Percentiles rank a stretch among this genome's conserved stretches.
These are phyloP conservation scores for Cucurbita moschata DNA, from an alignment of 306 rosid species.

Conservation along the genomic window DNA sequence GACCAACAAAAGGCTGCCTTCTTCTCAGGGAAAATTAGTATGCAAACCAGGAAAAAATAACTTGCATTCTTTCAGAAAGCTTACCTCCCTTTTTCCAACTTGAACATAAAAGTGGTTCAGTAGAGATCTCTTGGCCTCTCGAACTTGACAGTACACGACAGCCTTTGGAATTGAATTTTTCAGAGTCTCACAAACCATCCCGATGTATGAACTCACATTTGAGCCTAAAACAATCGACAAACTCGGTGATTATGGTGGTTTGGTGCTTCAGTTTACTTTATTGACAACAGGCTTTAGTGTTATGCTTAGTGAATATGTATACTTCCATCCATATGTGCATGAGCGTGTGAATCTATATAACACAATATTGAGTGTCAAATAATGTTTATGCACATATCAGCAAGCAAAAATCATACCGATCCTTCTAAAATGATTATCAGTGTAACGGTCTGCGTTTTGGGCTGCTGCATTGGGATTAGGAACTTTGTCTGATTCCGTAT, in stretches of 20 bases:
- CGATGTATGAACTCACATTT: conserved; percentile 74
- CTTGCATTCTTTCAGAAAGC: neutral
- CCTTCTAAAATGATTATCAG: conserved; percentile 71
- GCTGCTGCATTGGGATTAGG: conserved; percentile 30
- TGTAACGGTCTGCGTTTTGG: conserved; percentile 34
- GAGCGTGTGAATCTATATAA: neutral
- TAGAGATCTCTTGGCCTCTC: conserved; percentile 94
- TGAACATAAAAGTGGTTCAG: conserved; percentile 66
- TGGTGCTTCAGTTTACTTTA: neutral
- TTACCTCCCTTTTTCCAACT: conserved; percentile 86
- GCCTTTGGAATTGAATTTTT: conserved; percentile 91
- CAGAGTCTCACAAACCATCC: conserved; percentile 75
- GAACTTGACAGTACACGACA: conserved; percentile 95
- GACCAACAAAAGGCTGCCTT: neutral
- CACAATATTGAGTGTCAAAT: neutral
- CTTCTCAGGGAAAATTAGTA: neutral
- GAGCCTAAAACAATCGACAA: conserved; percentile 45
- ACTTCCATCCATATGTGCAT: neutral
- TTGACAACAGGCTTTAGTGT: neutral
- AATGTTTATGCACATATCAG: neutral
- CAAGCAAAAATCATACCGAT: conserved; percentile 38
- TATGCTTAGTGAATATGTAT: neutral
- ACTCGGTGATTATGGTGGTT: neutral
- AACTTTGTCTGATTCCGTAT: conserved; percentile 56
- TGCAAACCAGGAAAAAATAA: neutral